Evolutionary conservation across 768 basidiomycete genomes (phyloP), one percentile per base, ranked within the genome.

Genomic region (Sporobolomyces phaffii): DNA sequence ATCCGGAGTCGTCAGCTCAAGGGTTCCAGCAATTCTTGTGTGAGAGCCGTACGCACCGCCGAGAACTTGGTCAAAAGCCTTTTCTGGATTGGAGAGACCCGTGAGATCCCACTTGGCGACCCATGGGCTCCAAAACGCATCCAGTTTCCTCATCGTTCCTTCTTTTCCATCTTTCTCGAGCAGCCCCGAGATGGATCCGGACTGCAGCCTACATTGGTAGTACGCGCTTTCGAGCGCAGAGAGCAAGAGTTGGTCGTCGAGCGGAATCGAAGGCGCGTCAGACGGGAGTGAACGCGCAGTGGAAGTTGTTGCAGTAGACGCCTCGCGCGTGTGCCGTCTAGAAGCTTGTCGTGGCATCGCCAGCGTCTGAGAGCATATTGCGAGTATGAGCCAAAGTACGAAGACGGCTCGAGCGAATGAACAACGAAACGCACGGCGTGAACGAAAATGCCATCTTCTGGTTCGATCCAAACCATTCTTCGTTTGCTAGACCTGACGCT

Each of bases 401-500:
- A 52, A 41, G 29, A 29, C 14, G 2, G 8, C 17, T 1, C 14
- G 10, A 15, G 22, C 29, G 40, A 49, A 44, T 24, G 22, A 48
- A 1, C 26, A 31, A 51, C 36, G 49, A 38, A 22, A 24, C 62
- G 38, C 17, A 63, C 69, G 9, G 62, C 62, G 17, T 71, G 69
- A n/a, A 71, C 18, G 38, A 47, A 43, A 15, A 57, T 58, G 26
- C 69, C 69, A 8, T 41, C 43, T 47, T 71, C 69, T 6, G 62
- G 31, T 58, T 71, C 65, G 10, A 64, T 2, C 69, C 69, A 71
- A 24, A 71, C 40, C 69, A 71, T 71, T n/a, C 65, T 29, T 4
- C 61, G 40, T 28, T 28, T 49, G 18, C 28, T 59, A 1, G 62
- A 57, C 20, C 64, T 65, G 2, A 71, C 69, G 18, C 53, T 41